Conservation (phyloP, 805 yeast genomes). For the Yarrowia sp. region DNA sequence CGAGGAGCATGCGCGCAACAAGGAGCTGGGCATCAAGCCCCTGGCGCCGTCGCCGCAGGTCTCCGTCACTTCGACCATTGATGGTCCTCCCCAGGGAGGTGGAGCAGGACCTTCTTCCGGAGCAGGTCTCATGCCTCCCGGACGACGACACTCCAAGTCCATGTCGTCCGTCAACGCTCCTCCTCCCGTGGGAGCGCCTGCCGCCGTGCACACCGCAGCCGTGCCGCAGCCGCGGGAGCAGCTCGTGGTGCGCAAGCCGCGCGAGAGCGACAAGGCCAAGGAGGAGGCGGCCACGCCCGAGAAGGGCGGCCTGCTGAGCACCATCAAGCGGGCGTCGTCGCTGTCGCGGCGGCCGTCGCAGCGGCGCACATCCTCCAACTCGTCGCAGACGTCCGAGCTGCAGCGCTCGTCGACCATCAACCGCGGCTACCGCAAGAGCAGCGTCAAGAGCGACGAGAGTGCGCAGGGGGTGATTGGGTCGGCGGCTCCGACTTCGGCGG, state of each 20-base stretch:
- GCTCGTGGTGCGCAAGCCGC: constrained; percentile 23
- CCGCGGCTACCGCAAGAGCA: constrained; percentile 17
- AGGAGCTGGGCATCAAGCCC: constrained; percentile 16
- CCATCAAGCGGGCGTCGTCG: constrained; percentile 24
- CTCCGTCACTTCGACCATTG: background rate
- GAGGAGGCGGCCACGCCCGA: constrained; percentile 13
- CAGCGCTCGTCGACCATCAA: constrained; percentile 5
- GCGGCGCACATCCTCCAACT: constrained; percentile 14
- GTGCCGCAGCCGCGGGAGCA: background rate
- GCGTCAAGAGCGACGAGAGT: constrained; percentile 18
- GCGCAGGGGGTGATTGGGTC: background rate
- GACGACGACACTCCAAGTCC: constrained; percentile 23
- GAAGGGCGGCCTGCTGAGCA: constrained; percentile 18
- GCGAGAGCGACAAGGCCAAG: constrained; percentile 17
- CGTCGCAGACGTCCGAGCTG: constrained; percentile 17
- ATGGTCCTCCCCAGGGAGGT: background rate
- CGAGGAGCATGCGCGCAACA: constrained; percentile 33
- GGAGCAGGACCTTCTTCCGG: background rate
- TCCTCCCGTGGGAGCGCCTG: background rate
- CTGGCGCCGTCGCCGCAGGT: constrained; percentile 20
- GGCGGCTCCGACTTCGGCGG: background rate
- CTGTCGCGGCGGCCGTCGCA: constrained; percentile 25
- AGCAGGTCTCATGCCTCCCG: constrained; percentile 8
- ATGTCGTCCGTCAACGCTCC: constrained; percentile 18
- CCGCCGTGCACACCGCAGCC: background rate